Percentiles rank a stretch among this genome's conserved stretches.
phyloP scores from a whole-genome alignment of 495 filamentous ascomycete species.

The Trichoderma parareesei region DNA sequence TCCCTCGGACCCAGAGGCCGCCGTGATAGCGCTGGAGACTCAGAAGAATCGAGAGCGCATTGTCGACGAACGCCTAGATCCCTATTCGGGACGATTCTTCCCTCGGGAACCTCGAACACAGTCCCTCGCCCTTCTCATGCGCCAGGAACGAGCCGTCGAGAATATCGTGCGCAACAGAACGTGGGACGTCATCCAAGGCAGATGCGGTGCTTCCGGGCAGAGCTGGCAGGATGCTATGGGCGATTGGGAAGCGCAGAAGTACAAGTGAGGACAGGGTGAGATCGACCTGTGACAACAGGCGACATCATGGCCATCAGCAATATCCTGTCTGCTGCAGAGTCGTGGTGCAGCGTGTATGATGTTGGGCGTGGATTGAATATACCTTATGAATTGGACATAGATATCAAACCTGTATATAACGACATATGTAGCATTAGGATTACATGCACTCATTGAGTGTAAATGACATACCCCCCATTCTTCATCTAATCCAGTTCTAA shows the following conservation, averaged over 20 bases:
- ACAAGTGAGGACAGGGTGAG: not conserved
- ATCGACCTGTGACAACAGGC: not conserved
- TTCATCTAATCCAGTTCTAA: not conserved
- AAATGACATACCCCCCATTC: not conserved
- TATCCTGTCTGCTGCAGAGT: not conserved
- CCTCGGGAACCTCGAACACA: conserved; percentile 80
- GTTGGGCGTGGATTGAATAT: not conserved
- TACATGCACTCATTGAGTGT: not conserved
- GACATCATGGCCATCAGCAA: not conserved
- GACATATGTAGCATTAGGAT: not conserved
- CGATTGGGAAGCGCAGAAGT: conserved; percentile 28
- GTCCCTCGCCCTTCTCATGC: conserved; percentile 62
- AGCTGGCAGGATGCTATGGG: conserved; percentile 57
- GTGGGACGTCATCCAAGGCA: conserved; percentile 73
- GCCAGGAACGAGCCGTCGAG: conserved; percentile 82
- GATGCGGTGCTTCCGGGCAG: conserved; percentile 54
- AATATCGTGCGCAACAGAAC: conserved; percentile 74
- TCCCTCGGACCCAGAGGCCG: conserved; percentile 75
- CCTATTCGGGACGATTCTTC: conserved; percentile 80
- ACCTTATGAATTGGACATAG: not conserved
- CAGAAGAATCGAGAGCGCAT: conserved; percentile 63
- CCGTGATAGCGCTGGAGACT: conserved; percentile 61
- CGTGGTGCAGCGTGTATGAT: not conserved
- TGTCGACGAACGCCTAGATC: conserved; percentile 85
- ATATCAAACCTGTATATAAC: not conserved